phyloP scores from a whole-genome alignment of 129 eudicot genomes.

The Arctium minus region DNA sequence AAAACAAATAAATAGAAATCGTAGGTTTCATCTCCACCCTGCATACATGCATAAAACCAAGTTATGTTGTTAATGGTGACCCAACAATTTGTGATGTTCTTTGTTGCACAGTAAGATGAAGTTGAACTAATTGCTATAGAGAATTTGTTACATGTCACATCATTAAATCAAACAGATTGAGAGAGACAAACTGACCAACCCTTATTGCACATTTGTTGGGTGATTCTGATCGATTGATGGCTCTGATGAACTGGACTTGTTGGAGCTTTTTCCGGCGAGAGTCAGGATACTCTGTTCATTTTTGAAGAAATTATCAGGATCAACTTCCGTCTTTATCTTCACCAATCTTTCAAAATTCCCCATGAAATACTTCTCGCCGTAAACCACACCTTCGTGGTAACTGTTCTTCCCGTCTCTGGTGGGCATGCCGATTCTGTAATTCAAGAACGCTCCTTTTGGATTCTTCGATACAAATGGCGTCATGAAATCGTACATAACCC shows the following conservation, averaged over 20 bases:
- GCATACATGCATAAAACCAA: no score
- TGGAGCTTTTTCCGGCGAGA: conserved; percentile 8
- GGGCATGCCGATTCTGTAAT: conserved; percentile 48
- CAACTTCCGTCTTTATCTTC: conserved; percentile 45
- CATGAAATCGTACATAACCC: conserved; percentile 39
- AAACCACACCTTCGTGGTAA: conserved; percentile 39
- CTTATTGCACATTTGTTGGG: no score
- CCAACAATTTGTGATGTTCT: no score
- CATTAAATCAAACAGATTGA: no score
- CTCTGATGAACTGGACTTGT: conserved; percentile 10
- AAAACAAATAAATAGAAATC: no score
- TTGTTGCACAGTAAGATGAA: no score
- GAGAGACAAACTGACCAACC: no score
- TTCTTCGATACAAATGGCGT: conserved; percentile 48
- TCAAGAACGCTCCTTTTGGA: conserved; percentile 45
- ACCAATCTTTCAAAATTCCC: conserved; percentile 48
- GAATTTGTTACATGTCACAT: no score
- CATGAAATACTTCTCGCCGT: conserved; percentile 46
- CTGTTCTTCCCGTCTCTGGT: conserved; percentile 21
- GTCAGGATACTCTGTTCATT: conserved; percentile 48
- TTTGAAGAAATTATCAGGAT: conserved; percentile 44
- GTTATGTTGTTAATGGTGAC: no score
- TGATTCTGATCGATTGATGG: background rate
- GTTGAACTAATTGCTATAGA: no score
- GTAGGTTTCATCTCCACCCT: no score